Evolutionary conservation across 139 green algal genomes (phyloP).

Genomic region (Auxenochlorella pyrenoidosa): DNA sequence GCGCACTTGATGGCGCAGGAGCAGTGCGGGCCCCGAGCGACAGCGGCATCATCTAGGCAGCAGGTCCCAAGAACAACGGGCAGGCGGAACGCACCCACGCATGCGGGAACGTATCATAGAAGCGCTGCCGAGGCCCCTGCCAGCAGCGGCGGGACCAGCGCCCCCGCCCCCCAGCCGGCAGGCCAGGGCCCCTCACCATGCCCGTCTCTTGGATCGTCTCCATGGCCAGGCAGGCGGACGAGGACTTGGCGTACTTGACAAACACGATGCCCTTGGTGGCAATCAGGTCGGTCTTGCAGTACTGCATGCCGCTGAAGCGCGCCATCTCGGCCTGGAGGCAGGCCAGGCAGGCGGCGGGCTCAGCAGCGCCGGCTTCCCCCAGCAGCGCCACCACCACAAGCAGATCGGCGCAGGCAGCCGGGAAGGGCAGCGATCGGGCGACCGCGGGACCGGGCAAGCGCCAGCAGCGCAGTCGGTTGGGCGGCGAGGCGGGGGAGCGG

Average conservation of each 20-base stretch:
- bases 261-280: conserved; percentile 89
- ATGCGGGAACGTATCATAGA: too few species aligned
- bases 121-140: too few species aligned
- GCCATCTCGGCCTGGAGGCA: conserved; percentile 70
- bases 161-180: not conserved
- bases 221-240: conserved; percentile 76
- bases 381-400: too few species aligned
- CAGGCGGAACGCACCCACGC: not conserved
- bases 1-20: too few species aligned
- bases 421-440: too few species aligned
- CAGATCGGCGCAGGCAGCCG: too few species aligned
- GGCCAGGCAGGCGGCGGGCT: not conserved
- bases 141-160: too few species aligned
- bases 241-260: conserved; percentile 86
- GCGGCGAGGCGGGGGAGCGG: not conserved
- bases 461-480: not conserved
- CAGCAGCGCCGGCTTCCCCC: not conserved
- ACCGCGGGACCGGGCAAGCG: not conserved
- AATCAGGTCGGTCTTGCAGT: conserved; percentile 94
- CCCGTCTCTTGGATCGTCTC: conserved; percentile 72
- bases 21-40: too few species aligned
- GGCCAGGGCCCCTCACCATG: conserved; percentile 44
- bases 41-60: too few species aligned
- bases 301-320: conserved; percentile 81
- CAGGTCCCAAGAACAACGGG: too few species aligned